Conservation (phyloP, 495 filamentous ascomycete genomes). For the Penicillium herquei region DNA sequence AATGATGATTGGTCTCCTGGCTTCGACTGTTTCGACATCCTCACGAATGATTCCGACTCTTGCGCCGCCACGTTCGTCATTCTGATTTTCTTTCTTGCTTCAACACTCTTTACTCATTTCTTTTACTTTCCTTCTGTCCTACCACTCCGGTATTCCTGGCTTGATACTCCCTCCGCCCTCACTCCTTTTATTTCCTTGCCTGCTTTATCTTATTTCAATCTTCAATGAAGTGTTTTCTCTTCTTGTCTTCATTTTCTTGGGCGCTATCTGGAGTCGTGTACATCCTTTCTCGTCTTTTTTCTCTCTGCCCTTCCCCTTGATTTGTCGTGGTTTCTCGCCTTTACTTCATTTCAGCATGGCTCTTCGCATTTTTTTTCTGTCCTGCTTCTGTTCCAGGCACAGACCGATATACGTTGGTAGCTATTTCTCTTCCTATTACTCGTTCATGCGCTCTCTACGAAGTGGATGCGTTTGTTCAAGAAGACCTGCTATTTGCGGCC, state of each 20-base stretch:
- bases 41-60: constrained; percentile 3
- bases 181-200: constrained; percentile 11
- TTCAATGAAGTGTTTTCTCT: constrained; percentile 15
- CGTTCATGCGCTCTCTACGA: not conserved
- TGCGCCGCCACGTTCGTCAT: constrained; percentile 8
- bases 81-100: constrained; percentile 6
- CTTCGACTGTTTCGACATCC: constrained; percentile 4
- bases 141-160: not conserved
- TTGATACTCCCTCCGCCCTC: constrained; percentile 4
- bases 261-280: constrained; percentile 21
- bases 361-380: constrained; percentile 3
- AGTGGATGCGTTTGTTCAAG: not conserved
- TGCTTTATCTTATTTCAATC: constrained; percentile 17
- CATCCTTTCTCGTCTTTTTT: constrained; percentile 13
- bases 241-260: constrained; percentile 12
- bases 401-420: constrained; percentile 1
- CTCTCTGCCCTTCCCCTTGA: not conserved
- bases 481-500: not conserved
- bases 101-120: not conserved
- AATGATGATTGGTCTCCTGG: constrained; percentile 4
- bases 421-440: not conserved
- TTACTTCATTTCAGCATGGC: not conserved
- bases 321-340: not conserved
- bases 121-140: constrained; percentile 2
- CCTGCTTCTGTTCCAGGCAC: not conserved